phyloP scores from a whole-genome alignment of 306 rosid genomes.

The Benincasa hispida region DNA sequence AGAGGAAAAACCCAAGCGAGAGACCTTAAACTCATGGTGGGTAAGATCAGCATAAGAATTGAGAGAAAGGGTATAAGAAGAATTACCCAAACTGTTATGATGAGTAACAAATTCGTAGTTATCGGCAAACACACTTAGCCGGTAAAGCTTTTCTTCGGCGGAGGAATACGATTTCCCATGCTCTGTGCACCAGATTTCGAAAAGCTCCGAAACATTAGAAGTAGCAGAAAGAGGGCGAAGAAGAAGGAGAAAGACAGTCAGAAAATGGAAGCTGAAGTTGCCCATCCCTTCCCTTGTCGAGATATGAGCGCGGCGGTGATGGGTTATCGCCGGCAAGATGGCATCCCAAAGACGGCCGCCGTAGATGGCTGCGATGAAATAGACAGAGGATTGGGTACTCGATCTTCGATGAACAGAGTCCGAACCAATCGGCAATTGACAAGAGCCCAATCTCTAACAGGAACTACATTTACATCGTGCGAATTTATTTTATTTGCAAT shows the following conservation, averaged over 20 bases:
- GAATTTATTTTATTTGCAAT: not conserved
- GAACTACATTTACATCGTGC: not conserved
- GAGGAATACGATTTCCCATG: slow-evolving; percentile 57
- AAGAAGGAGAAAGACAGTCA: not conserved
- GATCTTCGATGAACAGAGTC: not conserved
- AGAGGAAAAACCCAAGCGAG: slow-evolving; percentile 60
- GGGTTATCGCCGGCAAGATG: not conserved
- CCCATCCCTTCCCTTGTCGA: not conserved
- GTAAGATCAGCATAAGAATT: slow-evolving; percentile 82
- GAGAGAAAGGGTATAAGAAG: slow-evolving; percentile 50
- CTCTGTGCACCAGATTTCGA: slow-evolving; percentile 53
- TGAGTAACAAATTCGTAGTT: slow-evolving; percentile 40
- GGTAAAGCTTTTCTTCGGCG: slow-evolving; percentile 33
- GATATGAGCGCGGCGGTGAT: not conserved
- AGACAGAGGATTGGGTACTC: not conserved
- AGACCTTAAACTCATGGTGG: slow-evolving; percentile 63
- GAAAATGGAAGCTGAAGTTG: not conserved
- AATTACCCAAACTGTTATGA: slow-evolving; percentile 40
- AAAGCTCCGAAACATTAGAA: slow-evolving; percentile 33
- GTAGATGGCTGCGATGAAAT: not conserved
- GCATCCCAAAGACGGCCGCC: not conserved
- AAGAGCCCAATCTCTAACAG: not conserved
- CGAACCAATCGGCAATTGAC: not conserved
- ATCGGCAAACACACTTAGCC: slow-evolving; percentile 51
- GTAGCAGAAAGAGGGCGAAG: slow-evolving; percentile 12